Evolutionary conservation across 352 stramenopile genomes (phyloP).

Genomic region (Globisporangium carolinianum): DNA sequence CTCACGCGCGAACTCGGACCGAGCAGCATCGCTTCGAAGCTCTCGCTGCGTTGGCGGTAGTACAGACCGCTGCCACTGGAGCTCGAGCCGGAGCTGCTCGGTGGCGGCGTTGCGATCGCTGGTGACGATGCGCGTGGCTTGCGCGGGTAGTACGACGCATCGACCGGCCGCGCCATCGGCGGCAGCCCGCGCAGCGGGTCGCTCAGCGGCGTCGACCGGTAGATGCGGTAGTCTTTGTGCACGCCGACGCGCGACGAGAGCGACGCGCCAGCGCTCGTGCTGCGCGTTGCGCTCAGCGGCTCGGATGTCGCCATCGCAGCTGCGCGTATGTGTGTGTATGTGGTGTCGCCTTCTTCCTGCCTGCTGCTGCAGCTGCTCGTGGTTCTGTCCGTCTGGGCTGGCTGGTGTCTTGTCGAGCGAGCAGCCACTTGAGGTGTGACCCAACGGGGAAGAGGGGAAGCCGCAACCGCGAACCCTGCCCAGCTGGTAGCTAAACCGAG

Average conservation of each 20-base stretch:
- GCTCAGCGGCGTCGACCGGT: conserved; percentile 13
- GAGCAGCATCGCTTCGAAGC: conserved; percentile 12
- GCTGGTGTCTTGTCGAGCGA: neutral
- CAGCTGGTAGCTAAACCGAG: conserved; percentile 3
- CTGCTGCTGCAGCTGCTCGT: too few relatives aligned
- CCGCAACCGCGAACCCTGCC: conserved; percentile 1
- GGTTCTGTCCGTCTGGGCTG: too few relatives aligned
- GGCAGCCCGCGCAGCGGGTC: conserved; percentile 11
- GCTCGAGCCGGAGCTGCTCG: conserved; percentile 1
- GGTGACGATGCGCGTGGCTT: neutral
- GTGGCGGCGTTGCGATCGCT: neutral
- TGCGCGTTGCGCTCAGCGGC: conserved; percentile 8
- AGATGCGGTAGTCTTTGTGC: conserved; percentile 16
- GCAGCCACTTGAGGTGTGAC: neutral
- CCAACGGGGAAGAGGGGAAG: neutral
- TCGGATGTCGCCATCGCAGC: conserved; percentile 2
- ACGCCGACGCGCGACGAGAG: conserved; percentile 14
- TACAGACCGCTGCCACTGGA: neutral
- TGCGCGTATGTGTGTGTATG: neutral
- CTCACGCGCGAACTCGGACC: conserved; percentile 2
- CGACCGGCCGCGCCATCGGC: conserved; percentile 11
- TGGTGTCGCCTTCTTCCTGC: neutral
- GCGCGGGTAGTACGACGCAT: conserved; percentile 13
- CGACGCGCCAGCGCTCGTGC: conserved; percentile 8
- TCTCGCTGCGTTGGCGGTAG: conserved; percentile 17